These are phyloP conservation scores for Fusarium chaquense DNA, from an alignment of 2,329 filamentous ascomycete genomes.

Conservation along the genomic window DNA sequence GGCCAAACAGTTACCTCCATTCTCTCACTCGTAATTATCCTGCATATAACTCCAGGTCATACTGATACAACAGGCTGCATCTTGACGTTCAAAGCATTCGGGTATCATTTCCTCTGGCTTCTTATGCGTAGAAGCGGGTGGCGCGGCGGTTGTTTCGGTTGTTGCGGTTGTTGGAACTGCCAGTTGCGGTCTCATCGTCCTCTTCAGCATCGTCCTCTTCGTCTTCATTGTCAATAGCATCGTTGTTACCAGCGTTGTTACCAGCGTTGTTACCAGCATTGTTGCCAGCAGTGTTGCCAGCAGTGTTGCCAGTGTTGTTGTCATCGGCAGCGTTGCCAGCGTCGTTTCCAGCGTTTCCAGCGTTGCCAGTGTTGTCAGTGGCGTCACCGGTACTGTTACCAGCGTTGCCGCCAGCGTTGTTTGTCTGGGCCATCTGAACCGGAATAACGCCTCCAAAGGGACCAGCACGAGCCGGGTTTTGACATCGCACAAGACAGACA, in stretches of 20 bases:
- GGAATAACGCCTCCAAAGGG: constrained; percentile 13
- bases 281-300: not conserved
- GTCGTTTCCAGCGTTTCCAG: not conserved
- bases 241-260: not conserved
- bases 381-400: not conserved
- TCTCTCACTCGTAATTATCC: not conserved
- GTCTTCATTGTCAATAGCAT: not conserved
- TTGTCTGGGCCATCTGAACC: not conserved
- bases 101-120: not conserved
- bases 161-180: not conserved
- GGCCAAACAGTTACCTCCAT: not conserved
- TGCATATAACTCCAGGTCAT: not conserved
- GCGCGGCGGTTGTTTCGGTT: constrained; percentile 17
- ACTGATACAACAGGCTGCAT: not conserved
- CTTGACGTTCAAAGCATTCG: not conserved
- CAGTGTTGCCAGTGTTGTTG: not conserved
- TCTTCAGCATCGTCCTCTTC: not conserved
- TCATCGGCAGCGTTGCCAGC: not conserved
- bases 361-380: not conserved
- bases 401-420: not conserved
- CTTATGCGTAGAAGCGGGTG: not conserved
- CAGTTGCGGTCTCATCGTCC: not conserved
- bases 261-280: not conserved
- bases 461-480: constrained; percentile 14
- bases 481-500: constrained; percentile 21